Evolutionary conservation across 192 early-diverging fungal genomes (phyloP), one percentile per base, ranked within the genome.

Genomic region (Coemansia sp.): DNA sequence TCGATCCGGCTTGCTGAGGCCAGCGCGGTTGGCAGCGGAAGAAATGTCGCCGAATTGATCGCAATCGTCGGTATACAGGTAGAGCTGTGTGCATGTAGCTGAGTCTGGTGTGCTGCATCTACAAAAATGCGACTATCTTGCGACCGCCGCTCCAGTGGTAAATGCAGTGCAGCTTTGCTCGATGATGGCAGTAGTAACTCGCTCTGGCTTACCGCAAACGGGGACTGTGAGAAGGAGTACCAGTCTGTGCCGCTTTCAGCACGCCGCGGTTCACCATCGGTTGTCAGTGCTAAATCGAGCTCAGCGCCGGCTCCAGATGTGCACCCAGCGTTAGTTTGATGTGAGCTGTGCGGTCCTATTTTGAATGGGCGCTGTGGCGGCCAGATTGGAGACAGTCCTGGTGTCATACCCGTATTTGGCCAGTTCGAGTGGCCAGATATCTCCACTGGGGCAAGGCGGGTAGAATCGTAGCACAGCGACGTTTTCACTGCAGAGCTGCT

Each of bases 1-100:
- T 64, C 41, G 62, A 64, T 44, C 15, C 62, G 39, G 19, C 62
- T 46, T 46, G 62, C 17, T 15, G 62, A 64, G 15, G 42, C 62
- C 62, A 64, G 29, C 17, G 62, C 62, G n/a, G 42, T 64, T 64
- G 39, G 62, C 29, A 64, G 17, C n/a, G 29, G 62, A 44, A 64
- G 41, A 27, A 32, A 22, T 27, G 62, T 20, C 13, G 62, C 24
- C 20, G 42, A 46, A 17, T 45, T 42, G 41, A 64, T 17, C 5
- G 42, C 24, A 31, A 64, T 45, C 12, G 20, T 22, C n/a, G 62
- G 62, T n/a, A 64, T 31, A 24, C 62, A 39, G 13, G 36, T 24
- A 5, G 62, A 41, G 42, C 62, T 44, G 41, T 46, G 42, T 24
- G 42, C 15, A 12, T 29, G 39, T n/a, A 39, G 40, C 19, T 27